Conservation (phyloP, 129 eudicot species). For the Saussurea involucrata region DNA sequence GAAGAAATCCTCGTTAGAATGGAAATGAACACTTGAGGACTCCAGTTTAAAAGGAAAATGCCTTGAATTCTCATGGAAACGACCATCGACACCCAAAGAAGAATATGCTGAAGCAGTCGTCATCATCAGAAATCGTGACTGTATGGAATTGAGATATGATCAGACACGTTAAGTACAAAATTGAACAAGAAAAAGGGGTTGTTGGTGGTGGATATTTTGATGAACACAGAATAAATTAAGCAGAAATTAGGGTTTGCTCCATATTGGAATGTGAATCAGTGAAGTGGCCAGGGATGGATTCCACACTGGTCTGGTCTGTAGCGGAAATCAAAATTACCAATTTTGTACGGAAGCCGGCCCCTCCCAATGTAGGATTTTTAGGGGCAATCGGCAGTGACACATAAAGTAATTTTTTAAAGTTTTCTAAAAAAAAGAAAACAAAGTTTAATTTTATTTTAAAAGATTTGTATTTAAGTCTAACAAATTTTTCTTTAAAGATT, state of each 20-base stretch:
- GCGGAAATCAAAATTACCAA: not conserved
- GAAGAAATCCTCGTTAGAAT: conserved; percentile 26
- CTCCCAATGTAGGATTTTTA: not conserved
- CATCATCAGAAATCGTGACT: conserved; percentile 25
- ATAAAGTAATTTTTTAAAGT: too few species aligned
- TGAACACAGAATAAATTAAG: not conserved
- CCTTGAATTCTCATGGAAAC: conserved; percentile 35
- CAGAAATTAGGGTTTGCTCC: conserved; percentile 13
- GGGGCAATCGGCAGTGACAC: not conserved
- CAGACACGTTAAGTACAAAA: not conserved
- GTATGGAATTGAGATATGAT: conserved; percentile 9
- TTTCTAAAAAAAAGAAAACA: too few species aligned
- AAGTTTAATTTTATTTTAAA: too few species aligned
- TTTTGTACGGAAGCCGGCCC: not conserved
- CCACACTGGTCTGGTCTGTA: not conserved
- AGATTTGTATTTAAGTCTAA: too few species aligned
- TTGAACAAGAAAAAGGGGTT: conserved; percentile 3
- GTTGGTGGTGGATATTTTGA: conserved; percentile 11
- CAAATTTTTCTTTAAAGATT: too few species aligned
- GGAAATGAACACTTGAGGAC: conserved; percentile 33
- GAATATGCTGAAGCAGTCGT: conserved; percentile 30
- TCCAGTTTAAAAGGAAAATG: conserved; percentile 28
- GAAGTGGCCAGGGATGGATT: not conserved
- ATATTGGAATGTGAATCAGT: conserved; percentile 4
- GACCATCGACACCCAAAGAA: conserved; percentile 36